Evolutionary conservation across 441 rosid genomes (phyloP).

Genomic region (Bocquillonia castaneifolia): DNA sequence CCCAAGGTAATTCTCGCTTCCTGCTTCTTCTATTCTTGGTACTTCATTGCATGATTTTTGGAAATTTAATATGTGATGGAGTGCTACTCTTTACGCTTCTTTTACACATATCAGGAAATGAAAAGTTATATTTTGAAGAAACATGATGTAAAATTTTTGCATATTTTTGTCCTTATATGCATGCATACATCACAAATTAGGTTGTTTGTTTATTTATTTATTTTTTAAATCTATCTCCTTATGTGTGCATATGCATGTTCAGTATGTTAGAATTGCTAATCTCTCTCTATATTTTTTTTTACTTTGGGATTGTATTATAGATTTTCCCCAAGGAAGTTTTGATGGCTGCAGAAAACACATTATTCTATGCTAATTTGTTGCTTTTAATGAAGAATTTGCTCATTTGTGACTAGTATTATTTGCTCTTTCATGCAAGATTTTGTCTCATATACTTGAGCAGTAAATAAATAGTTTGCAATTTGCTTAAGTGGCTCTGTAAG

Average conservation of each 20-base stretch:
- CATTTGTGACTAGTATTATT: neutral
- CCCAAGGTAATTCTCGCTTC: slow-evolving; percentile 54
- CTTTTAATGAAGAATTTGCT: neutral
- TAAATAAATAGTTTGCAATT: neutral
- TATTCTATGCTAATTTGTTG: neutral
- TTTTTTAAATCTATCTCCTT: neutral
- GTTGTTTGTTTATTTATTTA: no score
- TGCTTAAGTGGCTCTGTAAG: neutral
- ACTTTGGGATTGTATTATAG: neutral
- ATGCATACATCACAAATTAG: neutral
- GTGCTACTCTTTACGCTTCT: neutral
- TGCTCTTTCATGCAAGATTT: neutral
- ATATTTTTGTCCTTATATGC: neutral
- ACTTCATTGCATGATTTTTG: neutral
- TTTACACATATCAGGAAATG: neutral
- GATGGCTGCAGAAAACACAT: neutral
- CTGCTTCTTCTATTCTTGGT: neutral
- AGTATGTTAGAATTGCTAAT: neutral
- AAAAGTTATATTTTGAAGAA: neutral
- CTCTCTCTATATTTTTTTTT: neutral
- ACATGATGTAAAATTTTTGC: neutral
- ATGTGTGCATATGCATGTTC: neutral
- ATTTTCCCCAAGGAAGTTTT: neutral
- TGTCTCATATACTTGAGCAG: neutral
- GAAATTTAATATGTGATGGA: neutral